Conservation (phyloP, 148 eudicot species). For the Rheum nobile region DNA sequence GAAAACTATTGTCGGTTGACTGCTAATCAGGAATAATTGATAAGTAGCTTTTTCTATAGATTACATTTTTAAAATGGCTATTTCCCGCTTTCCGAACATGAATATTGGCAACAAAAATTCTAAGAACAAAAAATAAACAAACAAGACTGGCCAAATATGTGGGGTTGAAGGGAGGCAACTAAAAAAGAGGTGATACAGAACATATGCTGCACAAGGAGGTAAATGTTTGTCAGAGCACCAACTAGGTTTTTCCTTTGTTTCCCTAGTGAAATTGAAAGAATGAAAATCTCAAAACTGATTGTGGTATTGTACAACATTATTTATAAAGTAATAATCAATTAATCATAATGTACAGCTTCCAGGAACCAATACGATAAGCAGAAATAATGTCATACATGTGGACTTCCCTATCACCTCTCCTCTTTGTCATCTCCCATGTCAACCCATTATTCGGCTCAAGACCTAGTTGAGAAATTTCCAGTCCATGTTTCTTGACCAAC, state of each 20-base stretch:
- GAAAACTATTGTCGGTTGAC: not conserved
- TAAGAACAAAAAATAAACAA: not conserved
- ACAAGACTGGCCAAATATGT: not conserved
- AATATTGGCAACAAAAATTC: not conserved
- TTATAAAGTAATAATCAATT: not conserved
- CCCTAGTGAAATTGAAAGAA: slow-evolving; percentile 26
- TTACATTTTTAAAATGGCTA: not conserved
- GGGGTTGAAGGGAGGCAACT: not conserved
- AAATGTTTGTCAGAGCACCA: slow-evolving; percentile 76
- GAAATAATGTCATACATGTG: slow-evolving; percentile 5
- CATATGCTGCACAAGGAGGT: slow-evolving; percentile 96
- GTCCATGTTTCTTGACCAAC: slow-evolving; percentile 10
- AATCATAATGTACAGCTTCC: not conserved
- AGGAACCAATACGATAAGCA: not conserved
- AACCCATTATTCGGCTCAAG: slow-evolving; percentile 10
- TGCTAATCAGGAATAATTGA: not conserved
- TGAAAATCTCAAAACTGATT: not conserved
- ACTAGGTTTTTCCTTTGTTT: slow-evolving; percentile 78
- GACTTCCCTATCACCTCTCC: slow-evolving; percentile 14
- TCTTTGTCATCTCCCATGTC: slow-evolving; percentile 13
- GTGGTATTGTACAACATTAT: not conserved
- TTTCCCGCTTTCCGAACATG: not conserved
- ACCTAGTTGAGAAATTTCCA: slow-evolving; percentile 11
- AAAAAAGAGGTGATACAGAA: not conserved
- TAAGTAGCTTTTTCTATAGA: not conserved